Conservation (phyloP, 768 basidiomycete genomes). For the Hypholoma sublateritium region DNA sequence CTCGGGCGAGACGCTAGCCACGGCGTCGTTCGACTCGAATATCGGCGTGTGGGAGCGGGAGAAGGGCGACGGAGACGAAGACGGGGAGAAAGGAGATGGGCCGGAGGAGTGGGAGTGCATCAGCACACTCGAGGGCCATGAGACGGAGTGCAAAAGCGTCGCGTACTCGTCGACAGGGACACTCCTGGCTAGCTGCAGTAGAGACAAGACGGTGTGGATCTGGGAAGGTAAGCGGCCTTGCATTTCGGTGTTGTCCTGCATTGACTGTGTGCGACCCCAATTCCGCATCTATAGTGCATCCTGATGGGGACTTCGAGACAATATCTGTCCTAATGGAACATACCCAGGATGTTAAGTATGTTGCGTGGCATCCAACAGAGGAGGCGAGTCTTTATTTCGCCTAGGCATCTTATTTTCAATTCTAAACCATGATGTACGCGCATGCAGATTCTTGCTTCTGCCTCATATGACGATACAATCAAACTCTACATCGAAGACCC, state of each 20-base stretch:
- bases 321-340: slow-evolving; percentile 97
- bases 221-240: slow-evolving; percentile 77
- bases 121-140: slow-evolving; percentile 88
- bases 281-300: slow-evolving; percentile 56
- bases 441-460: slow-evolving; percentile 87
- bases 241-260: neutral
- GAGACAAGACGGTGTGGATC: slow-evolving; percentile 98
- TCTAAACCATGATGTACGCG: slow-evolving; percentile 14
- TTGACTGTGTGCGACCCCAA: no score
- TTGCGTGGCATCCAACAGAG: slow-evolving; percentile 94
- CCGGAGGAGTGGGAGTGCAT: slow-evolving; percentile 84
- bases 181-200: slow-evolving; percentile 88
- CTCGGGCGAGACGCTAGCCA: slow-evolving; percentile 81
- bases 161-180: slow-evolving; percentile 78
- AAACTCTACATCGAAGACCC: slow-evolving; percentile 93
- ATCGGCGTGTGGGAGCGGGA: slow-evolving; percentile 90
- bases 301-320: slow-evolving; percentile 93
- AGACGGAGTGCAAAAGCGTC: slow-evolving; percentile 94
- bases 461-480: slow-evolving; percentile 95
- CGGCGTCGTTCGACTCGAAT: slow-evolving; percentile 92
- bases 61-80: slow-evolving; percentile 34
- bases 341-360: slow-evolving; percentile 91
- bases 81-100: slow-evolving; percentile 22
- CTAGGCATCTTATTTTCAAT: neutral
- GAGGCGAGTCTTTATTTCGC: slow-evolving; percentile 61